Conservation (phyloP, 2,329 filamentous ascomycete genomes). For the Calonectria pauciramosa region DNA sequence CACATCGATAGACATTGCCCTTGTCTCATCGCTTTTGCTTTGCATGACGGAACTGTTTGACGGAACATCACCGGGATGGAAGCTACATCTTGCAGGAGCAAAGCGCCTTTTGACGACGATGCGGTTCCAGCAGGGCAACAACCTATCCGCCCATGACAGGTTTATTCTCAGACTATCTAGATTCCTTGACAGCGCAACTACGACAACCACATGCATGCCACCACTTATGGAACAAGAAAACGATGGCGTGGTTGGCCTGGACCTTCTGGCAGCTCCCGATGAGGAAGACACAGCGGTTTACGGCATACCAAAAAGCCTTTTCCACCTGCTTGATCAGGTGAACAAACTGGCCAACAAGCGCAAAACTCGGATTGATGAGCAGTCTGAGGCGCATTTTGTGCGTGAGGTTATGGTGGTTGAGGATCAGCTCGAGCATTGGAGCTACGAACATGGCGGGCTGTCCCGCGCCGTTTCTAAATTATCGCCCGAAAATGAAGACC, state of each 20-base stretch:
- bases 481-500: slow-evolving; percentile 44
- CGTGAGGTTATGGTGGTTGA: slow-evolving; percentile 31
- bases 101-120: slow-evolving; percentile 53
- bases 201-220: slow-evolving; percentile 51
- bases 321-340: slow-evolving; percentile 51
- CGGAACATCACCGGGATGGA: slow-evolving; percentile 57
- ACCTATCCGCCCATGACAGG: slow-evolving; percentile 54
- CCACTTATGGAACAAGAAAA: slow-evolving; percentile 51
- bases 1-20: slow-evolving; percentile 51
- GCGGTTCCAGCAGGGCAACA: slow-evolving; percentile 48
- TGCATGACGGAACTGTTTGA: slow-evolving; percentile 60
- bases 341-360: slow-evolving; percentile 51
- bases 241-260: slow-evolving; percentile 45
- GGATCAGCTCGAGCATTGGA: slow-evolving; percentile 55
- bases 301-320: slow-evolving; percentile 53
- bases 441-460: slow-evolving; percentile 47
- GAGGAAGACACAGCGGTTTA: slow-evolving; percentile 52
- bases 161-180: slow-evolving; percentile 51
- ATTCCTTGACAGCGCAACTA: slow-evolving; percentile 52
- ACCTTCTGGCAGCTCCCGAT: slow-evolving; percentile 43
- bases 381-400: slow-evolving; percentile 49
- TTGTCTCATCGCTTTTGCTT: slow-evolving; percentile 55
- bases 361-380: slow-evolving; percentile 47
- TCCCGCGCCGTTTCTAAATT: slow-evolving; percentile 43
- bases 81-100: slow-evolving; percentile 58